Base-by-base conservation (phyloP, 2,329 filamentous ascomycete genomes). In the Blastomyces parvus region DNA sequence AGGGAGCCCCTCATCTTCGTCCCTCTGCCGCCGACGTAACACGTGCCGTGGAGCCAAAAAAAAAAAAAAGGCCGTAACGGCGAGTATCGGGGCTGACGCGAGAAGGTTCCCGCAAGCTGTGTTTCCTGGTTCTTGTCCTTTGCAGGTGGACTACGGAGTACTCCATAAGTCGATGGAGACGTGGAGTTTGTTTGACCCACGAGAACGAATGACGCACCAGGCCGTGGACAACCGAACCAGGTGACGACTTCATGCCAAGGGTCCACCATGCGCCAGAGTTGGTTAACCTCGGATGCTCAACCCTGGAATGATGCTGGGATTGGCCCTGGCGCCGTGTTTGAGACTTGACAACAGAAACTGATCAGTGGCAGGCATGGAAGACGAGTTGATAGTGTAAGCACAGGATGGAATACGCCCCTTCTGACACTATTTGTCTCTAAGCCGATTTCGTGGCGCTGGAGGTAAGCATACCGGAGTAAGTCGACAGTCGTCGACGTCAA, bases 221-320 rank as follows among this genome's bases (percentile, higher is more conserved):
- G 25, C 57, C 57, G 57, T n/a, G 40, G 33, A 25, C 57, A 59
- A 48, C 57, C 57, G 57, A 59, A 33, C 40, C 57, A 46, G 40
- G 25, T 57, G 55, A 55, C 33, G 52, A 59, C 33, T n/a, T 48
- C 14, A 19, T 33, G 57, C 42, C 56, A 59, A 59, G 38, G 40
- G 22, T 19, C 57, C 36, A 2, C 56, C 56, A 36, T 9, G n/a
- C 46, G 40, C 40, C n/a, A 33, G 22, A 59, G 40, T 22, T 40
- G 36, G 33, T 6, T 42, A 57, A 57, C 57, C 57, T 59, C 57
- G 57, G 57, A 59, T 33, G 57, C 17, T 59, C 57, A 59, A 30
- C 14, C 6, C 13, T 38, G 40, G 3, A 19, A 46, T 4, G 33
- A 40, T 40, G 55, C 55, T 36, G 42, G 40, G 55, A 36, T 57